Evolutionary conservation across 2,329 filamentous ascomycete genomes (phyloP), one percentile per base, ranked within the genome.

Genomic region (Monosporascus ibericus): DNA sequence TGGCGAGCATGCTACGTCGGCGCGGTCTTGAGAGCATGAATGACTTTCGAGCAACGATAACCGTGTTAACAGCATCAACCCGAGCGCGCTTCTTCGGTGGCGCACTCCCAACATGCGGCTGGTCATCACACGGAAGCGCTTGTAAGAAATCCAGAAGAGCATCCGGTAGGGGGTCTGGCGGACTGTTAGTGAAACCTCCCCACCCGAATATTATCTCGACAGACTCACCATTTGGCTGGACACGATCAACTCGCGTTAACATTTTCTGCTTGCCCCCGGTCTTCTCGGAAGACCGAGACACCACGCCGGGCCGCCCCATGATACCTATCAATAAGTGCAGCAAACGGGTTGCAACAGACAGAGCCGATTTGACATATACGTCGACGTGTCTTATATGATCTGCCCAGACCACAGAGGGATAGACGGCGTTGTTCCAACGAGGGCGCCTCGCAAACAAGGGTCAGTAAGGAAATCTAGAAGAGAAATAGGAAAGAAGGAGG

Each of bases 41-140:
- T 0, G 40, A 50, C 46, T 62, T 50, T 17, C 53, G 56, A 6
- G 59, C 52, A 6, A 66, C 36, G 8, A 55, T 55, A n/a, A 66
- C 58, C 1, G 56, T 44, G 14, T 63, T 56, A 24, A 56, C 17
- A 11, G 46, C 22, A 8, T 59, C 59, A 7, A 59, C 20, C 18
- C 59, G 57, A 30, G 50, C 42, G 17, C 63, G 62, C 48, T 66
- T 67, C 18, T 27, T 34, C 9, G 55, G 53, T 30, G 52, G 58
- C n/a, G 57, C 58, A 24, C 44, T 38, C 11, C 8, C 18, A 6
- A 46, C 39, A 17, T 53, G 48, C 22, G 46, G 20, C n/a, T 36
- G 42, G 47, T 39, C 38, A 18, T 42, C 39, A 8, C 36, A 30
- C 37, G 47, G n/a, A 18, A 34, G 18, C 11, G 49, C 46, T 7